Conservation (phyloP, 2,329 filamentous ascomycete species). For the Penicillium sp. region DNA sequence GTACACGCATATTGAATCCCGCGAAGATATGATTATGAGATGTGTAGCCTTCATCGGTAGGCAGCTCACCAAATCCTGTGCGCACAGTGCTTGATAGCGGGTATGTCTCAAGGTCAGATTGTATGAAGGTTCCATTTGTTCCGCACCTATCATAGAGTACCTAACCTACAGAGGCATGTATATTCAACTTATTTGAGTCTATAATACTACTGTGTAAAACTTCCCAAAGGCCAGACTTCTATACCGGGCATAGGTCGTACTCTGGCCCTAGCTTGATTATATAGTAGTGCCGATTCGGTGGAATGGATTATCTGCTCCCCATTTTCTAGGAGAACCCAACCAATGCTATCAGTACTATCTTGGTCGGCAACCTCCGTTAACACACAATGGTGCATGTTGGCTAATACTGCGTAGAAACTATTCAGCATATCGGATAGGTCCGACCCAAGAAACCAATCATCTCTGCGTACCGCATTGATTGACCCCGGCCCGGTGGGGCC, state of each 20-base stretch:
- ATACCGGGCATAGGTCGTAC: too few species aligned
- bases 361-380: too few species aligned
- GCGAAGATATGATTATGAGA: conserved; percentile 3
- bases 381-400: not conserved
- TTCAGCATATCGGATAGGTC: not conserved
- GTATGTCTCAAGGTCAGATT: too few species aligned
- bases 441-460: not conserved
- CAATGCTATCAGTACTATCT: not conserved
- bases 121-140: too few species aligned
- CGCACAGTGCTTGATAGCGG: too few species aligned
- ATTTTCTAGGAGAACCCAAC: not conserved
- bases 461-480: not conserved
- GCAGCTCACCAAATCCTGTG: not conserved
- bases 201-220: too few species aligned
- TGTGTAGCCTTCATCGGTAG: not conserved
- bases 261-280: not conserved
- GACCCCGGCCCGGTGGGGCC: conserved; percentile 12
- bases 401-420: not conserved
- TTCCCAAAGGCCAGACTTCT: too few species aligned
- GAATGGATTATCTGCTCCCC: not conserved
- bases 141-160: too few species aligned
- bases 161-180: too few species aligned
- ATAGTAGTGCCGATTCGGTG: not conserved
- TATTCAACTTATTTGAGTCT: too few species aligned
- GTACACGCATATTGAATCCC: not conserved